phyloP scores from a whole-genome alignment of 73 alveolate species.

The Breviolum minutum region DNA sequence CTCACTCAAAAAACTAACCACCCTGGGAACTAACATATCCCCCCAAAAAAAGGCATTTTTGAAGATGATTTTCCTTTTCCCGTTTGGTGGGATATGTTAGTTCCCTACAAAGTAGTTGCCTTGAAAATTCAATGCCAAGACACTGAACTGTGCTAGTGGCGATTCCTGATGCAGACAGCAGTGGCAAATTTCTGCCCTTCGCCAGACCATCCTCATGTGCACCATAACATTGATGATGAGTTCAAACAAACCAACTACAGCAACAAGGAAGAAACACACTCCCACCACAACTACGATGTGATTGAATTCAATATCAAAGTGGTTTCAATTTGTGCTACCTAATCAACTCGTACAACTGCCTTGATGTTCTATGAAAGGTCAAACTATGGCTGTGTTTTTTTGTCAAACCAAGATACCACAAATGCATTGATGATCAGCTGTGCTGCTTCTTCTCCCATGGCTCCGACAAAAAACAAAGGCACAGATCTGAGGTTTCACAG shows the following conservation, averaged over 20 bases:
- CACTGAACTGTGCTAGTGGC: conserved; percentile 19
- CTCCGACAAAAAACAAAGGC: neutral
- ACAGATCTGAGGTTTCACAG: no score
- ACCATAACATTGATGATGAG: no score
- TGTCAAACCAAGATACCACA: conserved; percentile 34
- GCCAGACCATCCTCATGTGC: conserved; percentile 39
- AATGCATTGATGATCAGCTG: conserved; percentile 90
- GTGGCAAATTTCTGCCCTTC: conserved; percentile 10
- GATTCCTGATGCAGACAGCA: conserved; percentile 9
- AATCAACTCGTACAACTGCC: no score
- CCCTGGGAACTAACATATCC: neutral
- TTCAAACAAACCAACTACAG: no score
- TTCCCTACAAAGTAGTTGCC: neutral
- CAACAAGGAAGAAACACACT: no score
- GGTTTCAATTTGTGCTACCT: no score
- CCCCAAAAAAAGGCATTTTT: neutral
- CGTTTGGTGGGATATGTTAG: neutral
- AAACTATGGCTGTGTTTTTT: neutral
- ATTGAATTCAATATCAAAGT: no score
- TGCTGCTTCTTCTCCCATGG: conserved; percentile 93
- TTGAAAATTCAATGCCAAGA: neutral
- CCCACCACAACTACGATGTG: no score
- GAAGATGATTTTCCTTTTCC: no score
- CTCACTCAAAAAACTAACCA: no score
- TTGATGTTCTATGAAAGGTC: no score